Evolutionary conservation across 148 eudicot genomes (phyloP), one percentile per base, ranked within the genome.

Genomic region (Fagopyrum esculentum): DNA sequence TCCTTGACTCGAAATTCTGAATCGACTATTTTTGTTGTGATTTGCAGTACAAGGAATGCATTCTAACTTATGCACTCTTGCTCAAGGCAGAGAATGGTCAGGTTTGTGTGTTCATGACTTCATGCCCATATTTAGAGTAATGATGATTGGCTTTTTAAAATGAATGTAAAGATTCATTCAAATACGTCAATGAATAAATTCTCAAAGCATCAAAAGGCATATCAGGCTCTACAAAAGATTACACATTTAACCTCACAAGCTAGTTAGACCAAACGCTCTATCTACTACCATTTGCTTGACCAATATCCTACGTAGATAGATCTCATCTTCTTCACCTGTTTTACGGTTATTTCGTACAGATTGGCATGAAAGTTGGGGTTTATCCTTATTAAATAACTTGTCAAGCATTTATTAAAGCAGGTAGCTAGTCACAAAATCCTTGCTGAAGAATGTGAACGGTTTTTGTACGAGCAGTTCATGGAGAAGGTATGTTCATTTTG

Each of bases 31-130:
- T 19, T 16, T 74, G 69, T 52, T 64, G 17, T 30, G n/a, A 69
- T 78, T 22, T 78, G 80, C 89, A 94, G 98, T 91, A 85, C 87
- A 94, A 94, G 78, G 98, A 91, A 86, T 91, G 97, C 81, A 87
- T 94, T 77, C 80, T 94, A 85, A 90, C 92, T 13, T 94, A 94
- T 78, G 97, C 89, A 16, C 77, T 86, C 78, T 82, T 94, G 78
- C 96, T 94, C 45, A 88, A 84, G 81, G 79, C 73, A 66, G 88
- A 85, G 59, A 85, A 72, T 44, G 35, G 56, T 78, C 89, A 91
- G 98, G 98, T 94, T 73, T 55, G 79, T 45, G 64, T 48, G 54
- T 68, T 51, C 48, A 63, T 30, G n/a, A 54, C 26, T 49, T 60
- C 59, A n/a, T 43, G 35, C 44, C 46, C 52, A 48, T 72, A 1